Base-by-base conservation (phyloP, 306 rosid genomes). In the Corylus americana region DNA sequence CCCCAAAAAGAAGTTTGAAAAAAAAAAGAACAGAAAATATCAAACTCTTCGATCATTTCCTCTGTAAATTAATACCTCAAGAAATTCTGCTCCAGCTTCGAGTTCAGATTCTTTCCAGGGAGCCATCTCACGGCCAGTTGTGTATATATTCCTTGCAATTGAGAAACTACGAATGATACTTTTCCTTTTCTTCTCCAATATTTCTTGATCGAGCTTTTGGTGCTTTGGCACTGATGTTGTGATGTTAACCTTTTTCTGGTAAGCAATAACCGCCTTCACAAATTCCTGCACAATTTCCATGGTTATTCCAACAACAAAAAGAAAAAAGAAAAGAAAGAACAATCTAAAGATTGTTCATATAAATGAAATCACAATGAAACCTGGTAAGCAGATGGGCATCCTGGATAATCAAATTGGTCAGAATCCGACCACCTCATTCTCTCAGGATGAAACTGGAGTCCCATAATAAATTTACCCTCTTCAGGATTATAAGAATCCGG, bases 381-480 rank as follows among this genome's bases (percentile, higher is more conserved):
- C 97, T 87, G 84, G 87, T 94, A 94, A 73, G 97, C 97, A 73
- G 80, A 89, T 0, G 98, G 93, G 79, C 98, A 92, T 61, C 97
- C 97, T 0, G 92, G 92, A 55, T 94, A 94, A 84, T 94, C 97
- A 83, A 92, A 94, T 62, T 94, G 90, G 0, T 94, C 97, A 1
- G 98, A 91, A 80, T 92, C 92, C 5, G 78, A 62, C 54, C 53
- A 81, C 70, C 97, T 87, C 98, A 94, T 94, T 70, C 97, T 76
- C 55, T 94, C 98, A 1, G 98, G 98, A 66, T 94, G 97, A 84
- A 94, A 94, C 50, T 94, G 98, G 64, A 94, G 90, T 1, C 97
- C 97, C 98, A 94, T 94, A 3, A 94, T 92, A 31, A 94, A 94
- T 85, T 94, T 94, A 1, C 98, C 97, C 81, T 91, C 97, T 59